Evolutionary conservation across 2,329 filamentous ascomycete genomes (phyloP), one percentile per base, ranked within the genome.

Genomic region (Hypoxylon rubiginosum): DNA sequence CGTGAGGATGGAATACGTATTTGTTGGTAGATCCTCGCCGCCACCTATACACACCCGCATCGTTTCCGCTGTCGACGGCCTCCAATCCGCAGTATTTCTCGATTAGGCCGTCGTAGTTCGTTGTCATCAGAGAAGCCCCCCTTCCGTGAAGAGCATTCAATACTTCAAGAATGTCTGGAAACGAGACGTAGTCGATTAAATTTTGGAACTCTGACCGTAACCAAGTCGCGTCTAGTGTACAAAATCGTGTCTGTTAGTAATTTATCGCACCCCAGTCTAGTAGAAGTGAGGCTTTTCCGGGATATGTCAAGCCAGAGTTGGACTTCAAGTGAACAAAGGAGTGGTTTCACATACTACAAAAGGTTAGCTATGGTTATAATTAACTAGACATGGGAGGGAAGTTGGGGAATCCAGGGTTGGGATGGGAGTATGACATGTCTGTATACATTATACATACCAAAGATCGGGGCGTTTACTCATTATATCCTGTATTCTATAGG

Each of bases 1-100:
- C 68, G 34, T 70, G 65, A 9, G 64, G 58, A 43, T 72, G 67
- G 17, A 72, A 70, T 8, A 72, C 43, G 4, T 43, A n/a, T 13
- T 15, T 15, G 3, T 15, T 36, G 11, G 11, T 36, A 6, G 34
- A 36, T 36, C 34, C 34, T 36, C 34, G 34, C 13, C 34, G 34
- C 34, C 34, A 36, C 11, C 34, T 36, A 36, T 15, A 3, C 2
- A 36, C 34, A 4, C 4, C 2, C 11, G 4, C 3, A 13, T 13
- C 10, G 11, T 15, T 13, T 4, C 11, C 15, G 13, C 34, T 36
- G 13, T 36, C 34, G 11, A 71, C 15, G 13, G 32, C 55, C 2
- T 50, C 30, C 0, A 69, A 34, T 3, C 53, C 32, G 9, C 60
- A 63, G 36, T 69, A 64, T 3, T 36, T 69, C 24, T 71, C 68